A percentile compares a stretch with the other conserved stretches of the same genome.
phyloP scores from a whole-genome alignment of 2,329 filamentous ascomycete genomes.

The Zymoseptoria brevis region DNA sequence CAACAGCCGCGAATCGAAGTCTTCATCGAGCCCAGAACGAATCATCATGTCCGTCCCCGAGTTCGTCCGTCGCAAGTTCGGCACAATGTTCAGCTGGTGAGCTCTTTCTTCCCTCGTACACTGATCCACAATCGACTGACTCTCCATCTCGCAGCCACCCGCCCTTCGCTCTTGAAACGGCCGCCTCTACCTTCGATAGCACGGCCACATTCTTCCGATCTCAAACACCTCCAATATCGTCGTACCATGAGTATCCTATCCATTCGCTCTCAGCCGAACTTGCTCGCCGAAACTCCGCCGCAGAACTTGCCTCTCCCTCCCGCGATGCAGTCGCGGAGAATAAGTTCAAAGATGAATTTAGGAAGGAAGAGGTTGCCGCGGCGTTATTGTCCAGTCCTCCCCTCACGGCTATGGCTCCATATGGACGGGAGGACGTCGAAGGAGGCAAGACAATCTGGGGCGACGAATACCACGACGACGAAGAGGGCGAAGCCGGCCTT shows the following conservation, averaged over 20 bases:
- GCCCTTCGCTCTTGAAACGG: not conserved
- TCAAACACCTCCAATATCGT: not conserved
- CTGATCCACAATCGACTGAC: not conserved
- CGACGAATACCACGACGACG: not conserved
- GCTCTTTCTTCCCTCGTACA: not conserved
- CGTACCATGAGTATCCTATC: not conserved
- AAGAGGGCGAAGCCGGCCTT: not conserved
- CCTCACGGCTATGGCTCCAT: not conserved
- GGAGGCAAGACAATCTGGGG: not conserved
- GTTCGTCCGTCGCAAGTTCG: not conserved
- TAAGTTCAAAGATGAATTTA: not conserved
- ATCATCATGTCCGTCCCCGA: not conserved
- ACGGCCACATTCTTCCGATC: not conserved
- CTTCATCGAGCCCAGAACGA: not conserved
- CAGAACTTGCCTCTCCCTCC: not conserved
- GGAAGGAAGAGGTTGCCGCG: not conserved
- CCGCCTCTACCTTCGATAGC: not conserved
- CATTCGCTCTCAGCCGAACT: not conserved
- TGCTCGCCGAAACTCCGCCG: not conserved
- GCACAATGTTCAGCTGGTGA: not conserved
- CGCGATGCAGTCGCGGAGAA: not conserved
- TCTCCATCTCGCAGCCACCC: not conserved
- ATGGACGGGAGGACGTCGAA: not conserved
- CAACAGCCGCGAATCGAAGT: not conserved
- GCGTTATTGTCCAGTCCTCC: not conserved